Evolutionary conservation across 192 early-diverging fungal species (phyloP), one percentile per base, ranked within the genome.

Genomic region (Bifiguratus adelaidae): DNA sequence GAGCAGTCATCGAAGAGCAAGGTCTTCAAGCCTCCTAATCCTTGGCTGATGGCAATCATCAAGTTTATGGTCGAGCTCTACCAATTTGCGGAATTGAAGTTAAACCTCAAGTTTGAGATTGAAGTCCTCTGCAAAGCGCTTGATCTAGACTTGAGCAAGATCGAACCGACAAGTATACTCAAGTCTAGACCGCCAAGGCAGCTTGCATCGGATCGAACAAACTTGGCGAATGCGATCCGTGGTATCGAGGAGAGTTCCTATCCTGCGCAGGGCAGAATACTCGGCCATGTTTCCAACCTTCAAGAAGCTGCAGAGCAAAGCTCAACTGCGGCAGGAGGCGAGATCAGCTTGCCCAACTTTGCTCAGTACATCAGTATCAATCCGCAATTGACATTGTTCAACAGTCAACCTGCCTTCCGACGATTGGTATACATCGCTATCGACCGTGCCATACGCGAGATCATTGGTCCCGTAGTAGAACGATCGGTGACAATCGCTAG

Each of bases 21-120:
- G 41, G 82, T 97, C 3, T 99, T 99, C 67, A 82, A 81, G 42
- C 88, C 89, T 8, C 93, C 95, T 23, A 96, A 95, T 65, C 95
- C 95, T 12, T 99, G 95, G 95, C 56, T 99, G 32, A 91, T 99
- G 81, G 88, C 88, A 24, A 91, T 93, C 46, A 78, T 99, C 76
- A 77, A 77, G 38, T 73, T 97, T 12, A 63, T 99, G 30, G 83
- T 86, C 2, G 95, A 99, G 62, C 69, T 99, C 7, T 97, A 95
- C 66, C 81, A 86, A 35, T 88, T 77, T 58, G 93, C 90, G 0
- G 88, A 95, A 50, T 65, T 99, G 25, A 97, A 93, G 64, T 72
- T 97, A 29, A 95, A 91, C 44, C 78, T 95, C 28, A 95, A 92
- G 44, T 99, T 99, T 68, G 93, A 97, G 56, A 89, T 99, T 38